Base-by-base conservation (phyloP, 192 early-diverging fungal species). In the Coemansia sp. region DNA sequence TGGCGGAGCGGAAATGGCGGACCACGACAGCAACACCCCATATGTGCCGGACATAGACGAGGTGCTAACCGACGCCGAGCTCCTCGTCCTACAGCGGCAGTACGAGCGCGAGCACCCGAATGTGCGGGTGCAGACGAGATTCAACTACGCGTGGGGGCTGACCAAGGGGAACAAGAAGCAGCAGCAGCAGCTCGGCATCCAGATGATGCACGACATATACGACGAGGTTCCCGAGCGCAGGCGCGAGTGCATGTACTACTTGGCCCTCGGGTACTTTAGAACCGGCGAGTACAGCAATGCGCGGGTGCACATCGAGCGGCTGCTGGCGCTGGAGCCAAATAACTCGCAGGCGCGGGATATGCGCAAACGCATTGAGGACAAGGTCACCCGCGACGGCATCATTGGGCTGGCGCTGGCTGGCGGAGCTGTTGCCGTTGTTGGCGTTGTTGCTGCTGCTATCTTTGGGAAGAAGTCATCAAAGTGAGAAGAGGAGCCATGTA, bases 111-210 rank as follows among this genome's bases (percentile, higher is more conserved):
- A 92, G 71, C 74, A 79, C 22, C 78, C 87, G 54, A 81, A 89
- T 65, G 81, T 85, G 25, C 85, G 90, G 74, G 83, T 89, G 22
- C 97, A 98, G 81, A 95, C 93, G 58, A 95, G 95, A 75, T 98
- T 98, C 86, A 96, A 98, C 86, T 95, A 93, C 71, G 94, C 97
- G 1, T 98, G 95, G 94, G 94, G 91, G 0, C 87, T 96, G 43
- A 88, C 94, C 71, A 89, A 88, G 76, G 89, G 88, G 70, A 85
- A 73, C 64, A 76, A 71, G 41, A 86, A 85, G 65, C 77, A 77
- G 8, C 88, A 95, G 58, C 90, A 94, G 63, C 85, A 90, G 50
- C 70, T 85, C 22, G 96, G 94, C 16, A 87, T 98, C 41, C 61
- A 78, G n/a, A 81, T 97, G 17, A 69, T 72, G 73, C 72, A 85